Evolutionary conservation across 75 land plant genomes (phyloP), one percentile per base, ranked within the genome.

Genomic region (Sequoiadendron giganteum): DNA sequence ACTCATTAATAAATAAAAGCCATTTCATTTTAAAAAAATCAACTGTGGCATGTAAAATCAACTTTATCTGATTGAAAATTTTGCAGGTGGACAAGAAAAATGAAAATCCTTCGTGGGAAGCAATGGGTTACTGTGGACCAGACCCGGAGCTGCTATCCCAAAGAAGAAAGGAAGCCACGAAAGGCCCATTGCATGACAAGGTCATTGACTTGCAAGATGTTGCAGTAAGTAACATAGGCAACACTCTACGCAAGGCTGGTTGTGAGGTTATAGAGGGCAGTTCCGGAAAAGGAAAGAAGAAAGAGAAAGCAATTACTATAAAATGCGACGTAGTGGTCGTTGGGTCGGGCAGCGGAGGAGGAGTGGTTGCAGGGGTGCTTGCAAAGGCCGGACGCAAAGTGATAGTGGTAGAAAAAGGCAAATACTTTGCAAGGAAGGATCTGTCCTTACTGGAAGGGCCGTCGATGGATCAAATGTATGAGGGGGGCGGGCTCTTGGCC

Each of bases 281-380:
- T 14, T 42, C 79, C 7, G 42, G 6, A 38, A 72, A 38, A 21
- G 36, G 42, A 38, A 28, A 34, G 32, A 42, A 34, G 21, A 18
- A 40, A 11, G 36, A 65, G 77, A 14, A 70, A 43, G 75, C 88
- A 25, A 5, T 93, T 13, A 91, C 87, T 15, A 89, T 97, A 28
- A 61, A 88, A 34, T 95, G 96, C 52, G 99, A 97, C 84, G 97
- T 86, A 2, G 96, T 95, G 5, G 96, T 97, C n/a, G 92, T 97
- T 2, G 99, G 99, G 19, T 97, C 99, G 0, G 99, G 99, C 32
- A 87, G 88, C 16, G 99, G 99, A 1, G 99, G 99, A 36, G 82
- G 97, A 86, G 87, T 94, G 86, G 78, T 88, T 85, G 87, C 95
- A 88, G 86, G 93, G 32, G 93, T 83, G n/a, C 91, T 91, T 16